Percentiles rank a stretch among this genome's conserved stretches.
Evolutionary conservation across 139 green algal species (phyloP).

Genomic region (Haematococcus lacustris): DNA sequence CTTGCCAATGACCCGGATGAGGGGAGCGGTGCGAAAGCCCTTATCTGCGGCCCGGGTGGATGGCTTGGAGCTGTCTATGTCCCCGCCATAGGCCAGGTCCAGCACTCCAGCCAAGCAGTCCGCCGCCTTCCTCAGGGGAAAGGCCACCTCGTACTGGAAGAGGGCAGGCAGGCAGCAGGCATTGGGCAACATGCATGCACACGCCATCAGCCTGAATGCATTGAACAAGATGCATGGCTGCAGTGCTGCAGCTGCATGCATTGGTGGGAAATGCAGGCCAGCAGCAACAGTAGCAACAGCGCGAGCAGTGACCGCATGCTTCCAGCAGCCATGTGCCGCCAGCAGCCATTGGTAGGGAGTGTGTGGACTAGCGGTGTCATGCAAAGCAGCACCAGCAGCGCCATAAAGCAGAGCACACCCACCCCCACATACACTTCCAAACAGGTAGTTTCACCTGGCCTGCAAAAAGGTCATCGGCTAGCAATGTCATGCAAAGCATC

Average conservation of each 20-base stretch:
- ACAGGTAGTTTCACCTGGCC: no score
- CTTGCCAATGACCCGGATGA: slow-evolving; percentile 31
- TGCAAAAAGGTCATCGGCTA: no score
- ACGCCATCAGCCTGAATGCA: background rate
- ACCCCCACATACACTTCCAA: background rate
- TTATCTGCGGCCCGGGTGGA: slow-evolving; percentile 18
- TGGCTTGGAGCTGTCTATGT: slow-evolving; percentile 16
- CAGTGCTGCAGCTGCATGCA: background rate
- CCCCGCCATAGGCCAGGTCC: slow-evolving; percentile 33
- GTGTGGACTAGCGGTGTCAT: background rate
- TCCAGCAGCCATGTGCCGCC: background rate
- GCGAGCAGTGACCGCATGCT: background rate
- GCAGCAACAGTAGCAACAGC: background rate
- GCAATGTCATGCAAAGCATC: no score
- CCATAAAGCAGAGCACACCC: background rate
- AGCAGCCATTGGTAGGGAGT: background rate
- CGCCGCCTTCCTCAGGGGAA: slow-evolving; percentile 32
- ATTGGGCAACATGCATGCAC: background rate
- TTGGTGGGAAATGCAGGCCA: background rate
- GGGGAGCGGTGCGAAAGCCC: slow-evolving; percentile 43
- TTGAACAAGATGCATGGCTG: background rate
- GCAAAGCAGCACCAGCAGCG: background rate
- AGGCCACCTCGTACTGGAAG: slow-evolving; percentile 38
- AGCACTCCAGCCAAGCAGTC: slow-evolving; percentile 42
- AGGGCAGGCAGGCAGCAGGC: background rate